Percentiles rank a stretch among this genome's conserved stretches.
phyloP scores from a whole-genome alignment of 2,329 filamentous ascomycete species.

The Colletotrichum trifolii region DNA sequence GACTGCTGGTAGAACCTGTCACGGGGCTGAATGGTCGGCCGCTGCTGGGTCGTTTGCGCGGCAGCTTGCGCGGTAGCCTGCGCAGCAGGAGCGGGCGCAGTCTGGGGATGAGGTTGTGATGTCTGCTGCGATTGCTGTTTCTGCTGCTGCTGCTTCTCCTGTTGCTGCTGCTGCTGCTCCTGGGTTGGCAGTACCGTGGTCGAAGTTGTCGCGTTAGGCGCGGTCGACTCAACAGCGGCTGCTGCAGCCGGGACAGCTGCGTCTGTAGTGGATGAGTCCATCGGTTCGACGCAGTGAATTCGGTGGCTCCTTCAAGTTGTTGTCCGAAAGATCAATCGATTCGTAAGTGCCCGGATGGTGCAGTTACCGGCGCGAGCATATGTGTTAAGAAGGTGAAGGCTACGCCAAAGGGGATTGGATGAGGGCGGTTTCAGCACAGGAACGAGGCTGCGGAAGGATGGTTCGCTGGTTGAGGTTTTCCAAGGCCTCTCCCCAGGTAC shows the following conservation, averaged over 20 bases:
- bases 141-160: neutral
- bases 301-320: neutral
- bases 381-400: neutral
- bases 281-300: slow-evolving; percentile 13
- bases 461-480: slow-evolving; percentile 29
- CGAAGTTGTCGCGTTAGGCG: slow-evolving; percentile 11
- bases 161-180: slow-evolving; percentile 15
- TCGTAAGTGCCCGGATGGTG: too few relatives aligned
- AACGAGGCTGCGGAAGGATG: slow-evolving; percentile 27
- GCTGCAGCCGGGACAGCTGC: slow-evolving; percentile 26
- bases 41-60: slow-evolving; percentile 36
- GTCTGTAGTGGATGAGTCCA: slow-evolving; percentile 29
- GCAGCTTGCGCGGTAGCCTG: slow-evolving; percentile 1
- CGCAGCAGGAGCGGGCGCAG: slow-evolving; percentile 15
- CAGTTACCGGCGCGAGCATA: too few relatives aligned
- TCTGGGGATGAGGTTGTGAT: slow-evolving; percentile 14
- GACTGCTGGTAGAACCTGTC: slow-evolving; percentile 73
- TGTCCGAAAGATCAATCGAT: too few relatives aligned
- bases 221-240: slow-evolving; percentile 18
- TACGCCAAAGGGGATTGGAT: slow-evolving; percentile 28
- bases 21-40: slow-evolving; percentile 48
- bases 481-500: neutral
- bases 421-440: slow-evolving; percentile 31
- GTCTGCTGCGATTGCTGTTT: slow-evolving; percentile 14
- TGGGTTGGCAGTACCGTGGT: slow-evolving; percentile 8